A percentile compares a stretch with the other conserved stretches of the same genome.
Evolutionary conservation across 176 grass and related monocot species (phyloP).

Genomic region (Paspalum notatum): DNA sequence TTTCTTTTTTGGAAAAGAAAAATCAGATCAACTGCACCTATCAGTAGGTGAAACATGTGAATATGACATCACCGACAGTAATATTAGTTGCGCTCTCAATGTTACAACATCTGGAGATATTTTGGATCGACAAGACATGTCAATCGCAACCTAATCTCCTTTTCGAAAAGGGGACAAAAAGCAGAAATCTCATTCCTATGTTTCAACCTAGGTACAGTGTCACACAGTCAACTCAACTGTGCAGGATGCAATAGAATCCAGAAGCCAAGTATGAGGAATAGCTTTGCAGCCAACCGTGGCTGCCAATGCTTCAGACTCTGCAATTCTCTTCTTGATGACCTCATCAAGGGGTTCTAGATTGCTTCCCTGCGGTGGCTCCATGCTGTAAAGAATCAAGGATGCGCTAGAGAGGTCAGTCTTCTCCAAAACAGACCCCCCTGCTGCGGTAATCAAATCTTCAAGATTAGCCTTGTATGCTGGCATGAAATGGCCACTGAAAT

Average conservation of each 20-base stretch:
- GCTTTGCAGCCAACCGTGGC: constrained; percentile 47
- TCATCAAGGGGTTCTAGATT: constrained; percentile 44
- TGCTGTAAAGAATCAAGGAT: constrained; percentile 78
- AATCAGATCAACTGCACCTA: neutral
- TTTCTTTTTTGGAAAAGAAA: neutral
- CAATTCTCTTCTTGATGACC: constrained; percentile 60
- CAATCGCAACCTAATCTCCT: constrained; percentile 4
- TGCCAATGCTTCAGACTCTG: constrained; percentile 73
- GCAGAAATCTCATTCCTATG: neutral
- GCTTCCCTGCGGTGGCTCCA: constrained; percentile 66
- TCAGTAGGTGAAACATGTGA: constrained; percentile 40
- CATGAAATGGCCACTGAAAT: constrained; percentile 79
- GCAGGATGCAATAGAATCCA: constrained; percentile 90
- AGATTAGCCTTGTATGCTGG: constrained; percentile 73
- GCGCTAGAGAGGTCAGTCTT: constrained; percentile 44
- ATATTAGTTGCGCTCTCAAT: neutral
- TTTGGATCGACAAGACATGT: constrained; percentile 13
- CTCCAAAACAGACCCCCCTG: constrained; percentile 60
- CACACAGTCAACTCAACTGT: constrained; percentile 42
- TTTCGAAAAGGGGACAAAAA: neutral
- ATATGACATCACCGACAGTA: constrained; percentile 21
- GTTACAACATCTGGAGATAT: constrained; percentile 32
- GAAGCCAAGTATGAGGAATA: constrained; percentile 88
- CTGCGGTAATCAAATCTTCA: constrained; percentile 66
- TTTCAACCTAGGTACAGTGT: constrained; percentile 8